These are phyloP conservation scores for Parasitella parasitica DNA, from an alignment of 371 early-diverging fungal species.

Conservation along the genomic window DNA sequence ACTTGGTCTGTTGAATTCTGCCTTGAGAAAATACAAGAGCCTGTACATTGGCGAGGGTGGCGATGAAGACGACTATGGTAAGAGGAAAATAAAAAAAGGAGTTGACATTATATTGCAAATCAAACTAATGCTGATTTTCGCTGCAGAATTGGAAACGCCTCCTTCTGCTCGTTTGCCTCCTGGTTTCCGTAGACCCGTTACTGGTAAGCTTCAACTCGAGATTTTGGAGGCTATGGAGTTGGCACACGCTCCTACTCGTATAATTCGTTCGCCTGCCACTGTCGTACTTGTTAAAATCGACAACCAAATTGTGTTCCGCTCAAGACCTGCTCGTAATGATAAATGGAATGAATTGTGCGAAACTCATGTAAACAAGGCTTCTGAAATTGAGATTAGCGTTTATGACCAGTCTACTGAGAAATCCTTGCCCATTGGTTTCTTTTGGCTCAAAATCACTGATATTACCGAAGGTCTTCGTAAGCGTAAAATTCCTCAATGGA, in stretches of 20 bases:
- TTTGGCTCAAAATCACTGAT: constrained; percentile 82
- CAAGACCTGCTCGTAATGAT: constrained; percentile 62
- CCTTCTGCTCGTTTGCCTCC: constrained; percentile 55
- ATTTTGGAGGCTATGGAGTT: constrained; percentile 67
- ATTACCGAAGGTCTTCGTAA: constrained; percentile 76
- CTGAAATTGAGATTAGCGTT: constrained; percentile 89
- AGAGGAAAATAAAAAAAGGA: too few species aligned
- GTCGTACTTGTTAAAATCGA: constrained; percentile 83
- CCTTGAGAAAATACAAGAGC: constrained; percentile 82
- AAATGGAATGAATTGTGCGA: constrained; percentile 81
- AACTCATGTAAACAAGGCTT: constrained; percentile 81
- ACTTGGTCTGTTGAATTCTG: constrained; percentile 73
- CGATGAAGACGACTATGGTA: constrained; percentile 71
- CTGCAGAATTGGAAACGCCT: constrained; percentile 36
- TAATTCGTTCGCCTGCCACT: constrained; percentile 60
- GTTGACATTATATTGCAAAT: background rate
- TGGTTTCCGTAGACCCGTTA: constrained; percentile 70
- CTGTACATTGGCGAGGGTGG: constrained; percentile 77
- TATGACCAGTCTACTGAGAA: constrained; percentile 68
- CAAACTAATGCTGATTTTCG: background rate
- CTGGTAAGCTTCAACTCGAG: constrained; percentile 71
- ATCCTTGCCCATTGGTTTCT: constrained; percentile 70
- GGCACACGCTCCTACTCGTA: constrained; percentile 66
- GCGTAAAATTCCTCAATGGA: constrained; percentile 48
- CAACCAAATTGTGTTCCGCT: constrained; percentile 71